Evolutionary conservation across 495 filamentous ascomycete species (phyloP).

Genomic region (Xylaria nigripes): DNA sequence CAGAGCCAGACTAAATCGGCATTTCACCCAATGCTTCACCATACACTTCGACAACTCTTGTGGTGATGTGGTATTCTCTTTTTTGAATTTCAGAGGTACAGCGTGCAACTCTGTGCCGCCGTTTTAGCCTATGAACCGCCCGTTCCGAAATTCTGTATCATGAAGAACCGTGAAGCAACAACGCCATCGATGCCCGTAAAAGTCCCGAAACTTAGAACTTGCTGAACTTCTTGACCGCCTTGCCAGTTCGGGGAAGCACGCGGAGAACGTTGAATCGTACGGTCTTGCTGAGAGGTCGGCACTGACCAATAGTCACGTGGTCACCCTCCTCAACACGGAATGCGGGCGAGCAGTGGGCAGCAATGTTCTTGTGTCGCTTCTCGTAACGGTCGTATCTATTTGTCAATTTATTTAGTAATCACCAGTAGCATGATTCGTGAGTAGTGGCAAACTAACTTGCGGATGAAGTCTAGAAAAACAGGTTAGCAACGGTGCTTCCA

Average conservation of each 20-base stretch:
- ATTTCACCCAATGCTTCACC: slow-evolving; percentile 6
- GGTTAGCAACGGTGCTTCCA: not conserved
- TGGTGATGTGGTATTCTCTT: slow-evolving; percentile 23
- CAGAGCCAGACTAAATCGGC: not conserved
- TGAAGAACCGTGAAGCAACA: slow-evolving; percentile 44
- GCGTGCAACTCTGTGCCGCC: slow-evolving; percentile 36
- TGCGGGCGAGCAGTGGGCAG: slow-evolving; percentile 95
- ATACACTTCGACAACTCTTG: slow-evolving; percentile 5
- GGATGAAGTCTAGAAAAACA: slow-evolving; percentile 7
- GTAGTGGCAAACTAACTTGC: slow-evolving; percentile 8
- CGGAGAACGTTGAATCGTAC: slow-evolving; percentile 99
- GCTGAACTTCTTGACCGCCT: slow-evolving; percentile 92
- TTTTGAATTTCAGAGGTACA: slow-evolving; percentile 40
- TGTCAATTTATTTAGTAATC: not conserved
- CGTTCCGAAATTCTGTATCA: slow-evolving; percentile 42
- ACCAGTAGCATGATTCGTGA: not conserved
- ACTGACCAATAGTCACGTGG: slow-evolving; percentile 97
- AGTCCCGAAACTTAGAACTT: slow-evolving; percentile 74
- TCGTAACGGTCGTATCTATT: slow-evolving; percentile 85
- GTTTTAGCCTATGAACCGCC: slow-evolving; percentile 40
- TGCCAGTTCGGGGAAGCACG: slow-evolving; percentile 91
- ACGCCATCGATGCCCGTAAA: slow-evolving; percentile 45
- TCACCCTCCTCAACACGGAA: slow-evolving; percentile 99
- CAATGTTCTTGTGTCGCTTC: slow-evolving; percentile 99
- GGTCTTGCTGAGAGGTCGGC: slow-evolving; percentile 96